Base-by-base conservation (phyloP, 2,329 filamentous ascomycete species). In the Didymella segeticola region DNA sequence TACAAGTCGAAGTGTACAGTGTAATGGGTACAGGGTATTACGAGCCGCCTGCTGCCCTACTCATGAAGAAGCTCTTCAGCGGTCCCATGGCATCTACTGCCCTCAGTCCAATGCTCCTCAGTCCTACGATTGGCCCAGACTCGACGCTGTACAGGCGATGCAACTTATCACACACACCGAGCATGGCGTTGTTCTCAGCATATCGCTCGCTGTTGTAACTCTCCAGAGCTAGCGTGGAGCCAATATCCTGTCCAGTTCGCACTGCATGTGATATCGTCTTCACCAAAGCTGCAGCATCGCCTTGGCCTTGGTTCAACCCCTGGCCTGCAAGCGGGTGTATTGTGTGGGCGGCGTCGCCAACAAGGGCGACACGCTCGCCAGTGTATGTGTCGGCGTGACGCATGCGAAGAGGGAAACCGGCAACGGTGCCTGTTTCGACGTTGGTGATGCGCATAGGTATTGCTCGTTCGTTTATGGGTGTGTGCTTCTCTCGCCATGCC, bases 301-400 rank as follows among this genome's bases (percentile, higher is more conserved):
- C 92, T 59, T 98, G 88, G 1, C 95, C 95, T 66, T 96, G 89
- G 70, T 99, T 99, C 12, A 99, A 81, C 1, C 95, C 95, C 75
- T 98, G 95, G 1, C 95, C 95, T 1, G 91, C 95, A 4, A 99
- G 86, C 0, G 95, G 95, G 73, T 99, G 95, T 61, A 96, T 87
- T 1, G 93, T 96, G 73, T 99, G 95, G 7, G 95, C 95, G 1
- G 95, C 95, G 62, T 99, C 95, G 56, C 95, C 95, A 29, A 99
- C 86, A 1, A 99, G 84, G 1, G 93, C 95, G 8, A 97, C 81
- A n/a, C 95, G 88, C 68, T 96, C 91, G 31, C 87, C 89, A 34
- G 90, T 89, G 71, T 99, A 99, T 1, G 90, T 91, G 68, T 96
- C 90, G n/a, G 93, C 93, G 72, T 99, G 95, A 23, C 93, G 88